Base-by-base conservation (phyloP, 1,139 yeast genomes). In the Scheffersomyces illinoinensis region DNA sequence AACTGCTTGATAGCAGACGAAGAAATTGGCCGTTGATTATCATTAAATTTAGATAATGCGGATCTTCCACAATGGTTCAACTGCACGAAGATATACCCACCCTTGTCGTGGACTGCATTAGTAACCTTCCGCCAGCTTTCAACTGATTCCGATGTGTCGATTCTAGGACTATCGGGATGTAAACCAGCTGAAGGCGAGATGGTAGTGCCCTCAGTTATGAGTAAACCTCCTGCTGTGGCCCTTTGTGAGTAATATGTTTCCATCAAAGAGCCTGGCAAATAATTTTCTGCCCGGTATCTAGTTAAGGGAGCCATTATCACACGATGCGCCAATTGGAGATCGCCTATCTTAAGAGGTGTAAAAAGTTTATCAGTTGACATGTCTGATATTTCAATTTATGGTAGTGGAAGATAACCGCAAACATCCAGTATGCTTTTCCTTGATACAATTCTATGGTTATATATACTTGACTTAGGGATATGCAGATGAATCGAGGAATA, bases 91-190 rank as follows among this genome's bases (percentile, higher is more conserved):
- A 63, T 60, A 33, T 57, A 54, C 3, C 61, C 56, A 18, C 60
- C 59, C 48, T 64, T 60, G 8, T 57, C 57, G 49, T 65, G 68
- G 14, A 60, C 63, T 5, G 54, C 54, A 20, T 59, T 63, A 20
- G 61, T 61, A 55, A 64, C 59, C 20, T 57, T 57, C 55, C 56
- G 58, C 62, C 66, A 58, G 14, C 76, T 82, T 14, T 68, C 72
- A n/a, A 78, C 70, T 61, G 85, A 89, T 39, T 73, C 76, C 12
- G 75, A 73, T 51, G 74, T 76, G 76, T 79, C 85, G 54, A 87
- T 77, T 56, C 90, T 89, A 24, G 91, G 89, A 24, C 76, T 81
- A 56, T 75, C 70, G 53, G 71, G 73, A 64, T 76, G 78, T 14
- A 84, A 80, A 55, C 83, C 83, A 2, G 56, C 54, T 19, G 52